Conservation (phyloP, 1,139 yeast species). For the Debaryomyces subglobosus region DNA sequence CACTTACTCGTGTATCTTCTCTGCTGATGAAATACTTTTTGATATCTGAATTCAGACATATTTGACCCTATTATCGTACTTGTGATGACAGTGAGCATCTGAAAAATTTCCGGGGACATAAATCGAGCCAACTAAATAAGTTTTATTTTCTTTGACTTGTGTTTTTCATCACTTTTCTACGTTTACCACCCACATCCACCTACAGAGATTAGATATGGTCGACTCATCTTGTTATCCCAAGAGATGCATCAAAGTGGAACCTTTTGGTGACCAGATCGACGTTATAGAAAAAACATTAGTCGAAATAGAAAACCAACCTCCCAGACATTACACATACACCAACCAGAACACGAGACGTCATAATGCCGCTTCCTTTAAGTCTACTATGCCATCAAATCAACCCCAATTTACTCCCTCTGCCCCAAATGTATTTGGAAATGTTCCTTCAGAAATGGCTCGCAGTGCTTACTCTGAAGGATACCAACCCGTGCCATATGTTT, state of each 20-base stretch:
- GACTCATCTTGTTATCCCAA: conserved; percentile 21
- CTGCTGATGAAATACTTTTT: background rate
- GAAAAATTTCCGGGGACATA: conserved; percentile 4
- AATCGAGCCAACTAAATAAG: background rate
- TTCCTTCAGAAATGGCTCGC: background rate
- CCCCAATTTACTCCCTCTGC: background rate
- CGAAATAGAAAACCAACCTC: conserved; percentile 38
- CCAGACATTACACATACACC: conserved; percentile 14
- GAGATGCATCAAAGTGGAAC: conserved; percentile 30
- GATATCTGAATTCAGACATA: background rate
- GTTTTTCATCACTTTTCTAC: background rate
- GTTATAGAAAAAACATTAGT: conserved; percentile 32
- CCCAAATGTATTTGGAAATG: background rate
- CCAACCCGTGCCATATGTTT: background rate
- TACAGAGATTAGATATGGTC: background rate
- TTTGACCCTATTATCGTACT: background rate
- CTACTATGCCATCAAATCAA: background rate
- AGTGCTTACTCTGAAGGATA: background rate
- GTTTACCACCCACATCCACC: background rate
- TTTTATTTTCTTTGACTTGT: background rate
- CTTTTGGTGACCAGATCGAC: conserved; percentile 39
- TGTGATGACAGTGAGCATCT: background rate
- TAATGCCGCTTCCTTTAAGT: background rate
- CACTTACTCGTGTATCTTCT: background rate
- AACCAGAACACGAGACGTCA: conserved; percentile 9